Evolutionary conservation across 2,329 filamentous ascomycete species (phyloP), one percentile per base, ranked within the genome.

Genomic region (Cladosporium sp.): DNA sequence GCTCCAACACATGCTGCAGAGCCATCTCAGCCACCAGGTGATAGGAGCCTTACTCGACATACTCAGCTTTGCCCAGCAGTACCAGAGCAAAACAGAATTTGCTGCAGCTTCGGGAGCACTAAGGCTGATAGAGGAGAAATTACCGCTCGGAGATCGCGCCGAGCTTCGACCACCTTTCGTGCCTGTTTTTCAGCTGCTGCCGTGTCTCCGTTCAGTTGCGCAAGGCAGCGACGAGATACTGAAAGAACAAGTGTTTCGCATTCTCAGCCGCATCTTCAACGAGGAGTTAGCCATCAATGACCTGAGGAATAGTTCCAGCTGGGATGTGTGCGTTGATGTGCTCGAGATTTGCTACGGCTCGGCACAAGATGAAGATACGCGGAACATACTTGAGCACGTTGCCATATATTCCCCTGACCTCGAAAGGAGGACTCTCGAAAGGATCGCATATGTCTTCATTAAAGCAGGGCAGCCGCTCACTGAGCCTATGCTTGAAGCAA

Each of bases 271-370:
- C n/a, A 68, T 72, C 2, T 69, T 77, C 7, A 70, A 89, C 48
- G 78, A 53, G 64, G 54, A 65, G 64, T 9, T 66, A 63, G 13
- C 43, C 64, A 27, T 41, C 15, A 43, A 32, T 4, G 50, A 50
- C 9, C 19, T 57, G 6, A 43, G 57, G 18, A 47, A 82, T 48
- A 77, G 86, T 41, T 76, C 78, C 12, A 69, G 77, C 36, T 96
- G 89, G 87, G 76, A 36, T 15, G 39, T 41, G n/a, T 51, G 41
- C 20, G 29, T 95, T n/a, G 86, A 91, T 56, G 78, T 83, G 9
- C 76, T 95, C 32, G 50, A 52, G 29, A 80, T 89, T 20, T 76
- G 77, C n/a, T 30, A 41, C 37, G 34, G 29, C 37, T 38, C 38
- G 12, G 45, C 72, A 83, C 50, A 86, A 85, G 18, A 40, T 20